Evolutionary conservation across 495 filamentous ascomycete species (phyloP).

Genomic region (Lasiosphaeris hirsuta): DNA sequence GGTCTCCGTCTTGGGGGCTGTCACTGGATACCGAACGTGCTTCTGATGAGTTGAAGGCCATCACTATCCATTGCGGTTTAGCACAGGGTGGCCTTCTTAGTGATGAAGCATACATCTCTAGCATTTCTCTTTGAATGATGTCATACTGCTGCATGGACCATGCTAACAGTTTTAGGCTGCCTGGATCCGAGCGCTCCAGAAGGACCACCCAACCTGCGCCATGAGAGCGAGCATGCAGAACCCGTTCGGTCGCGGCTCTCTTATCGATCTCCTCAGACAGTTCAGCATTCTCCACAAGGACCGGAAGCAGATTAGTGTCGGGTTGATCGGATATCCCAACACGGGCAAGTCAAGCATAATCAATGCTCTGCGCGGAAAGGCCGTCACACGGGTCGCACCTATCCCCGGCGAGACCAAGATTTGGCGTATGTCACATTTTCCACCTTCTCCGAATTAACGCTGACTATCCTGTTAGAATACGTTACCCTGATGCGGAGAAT

Average conservation of each 20-base stretch:
- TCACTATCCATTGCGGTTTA: conserved; percentile 39
- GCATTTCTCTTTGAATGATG: conserved; percentile 12
- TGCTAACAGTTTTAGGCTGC: conserved; percentile 28
- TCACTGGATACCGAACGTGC: conserved; percentile 61
- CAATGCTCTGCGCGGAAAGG: conserved; percentile 87
- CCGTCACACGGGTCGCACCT: conserved; percentile 90
- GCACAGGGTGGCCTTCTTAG: conserved; percentile 86
- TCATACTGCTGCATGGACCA: conserved; percentile 2
- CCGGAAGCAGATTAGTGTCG: conserved; percentile 87
- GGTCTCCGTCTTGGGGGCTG: conserved; percentile 83
- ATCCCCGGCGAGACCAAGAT: conserved; percentile 96
- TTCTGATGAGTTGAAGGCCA: conserved; percentile 84
- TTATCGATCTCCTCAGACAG: conserved; percentile 76
- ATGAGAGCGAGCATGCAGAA: conserved; percentile 94
- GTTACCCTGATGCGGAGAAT: conserved; percentile 96
- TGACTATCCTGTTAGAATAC: conserved; percentile 50
- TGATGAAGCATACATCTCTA: conserved; percentile 90
- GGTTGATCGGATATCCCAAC: conserved; percentile 71
- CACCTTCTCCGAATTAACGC: neutral
- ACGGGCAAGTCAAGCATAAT: conserved; percentile 91
- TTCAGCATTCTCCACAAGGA: conserved; percentile 88
- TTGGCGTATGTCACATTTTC: conserved; percentile 32
- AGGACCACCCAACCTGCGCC: conserved; percentile 87
- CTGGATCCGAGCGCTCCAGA: conserved; percentile 33
- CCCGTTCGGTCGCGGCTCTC: conserved; percentile 65